Conservation (phyloP, 1,139 yeast species). For the Scheffersomyces cryptocercus region DNA sequence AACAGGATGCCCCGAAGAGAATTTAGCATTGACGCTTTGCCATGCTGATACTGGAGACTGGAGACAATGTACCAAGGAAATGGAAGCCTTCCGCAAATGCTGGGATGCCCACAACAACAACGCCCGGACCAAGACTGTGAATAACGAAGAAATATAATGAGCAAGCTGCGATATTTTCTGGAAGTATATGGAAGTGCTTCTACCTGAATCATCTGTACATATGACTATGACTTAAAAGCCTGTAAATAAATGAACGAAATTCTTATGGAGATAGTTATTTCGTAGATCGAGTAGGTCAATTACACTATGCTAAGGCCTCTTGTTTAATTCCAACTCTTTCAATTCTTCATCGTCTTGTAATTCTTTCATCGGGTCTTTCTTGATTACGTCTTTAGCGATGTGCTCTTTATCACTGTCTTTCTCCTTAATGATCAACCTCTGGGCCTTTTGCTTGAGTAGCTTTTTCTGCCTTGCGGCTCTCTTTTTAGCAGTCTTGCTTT, state of each 20-base stretch:
- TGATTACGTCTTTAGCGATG: no score
- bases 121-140: constrained; percentile 52
- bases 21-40: constrained; percentile 64
- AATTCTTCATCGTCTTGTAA: no score
- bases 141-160: constrained; percentile 13
- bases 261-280: not conserved
- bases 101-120: constrained; percentile 65
- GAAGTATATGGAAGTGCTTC: not conserved
- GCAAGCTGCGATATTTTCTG: not conserved
- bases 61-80: constrained; percentile 69
- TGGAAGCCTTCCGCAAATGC: constrained; percentile 67
- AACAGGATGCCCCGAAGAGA: constrained; percentile 76
- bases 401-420: no score
- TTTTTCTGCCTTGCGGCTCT: constrained; percentile 6
- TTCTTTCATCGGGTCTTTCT: no score
- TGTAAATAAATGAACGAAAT: not conserved
- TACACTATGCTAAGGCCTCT: no score
- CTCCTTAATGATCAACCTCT: not conserved
- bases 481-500: constrained; percentile 5
- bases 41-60: constrained; percentile 83
- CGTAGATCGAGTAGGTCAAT: not conserved
- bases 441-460: constrained; percentile 1
- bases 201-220: not conserved
- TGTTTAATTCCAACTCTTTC: no score
- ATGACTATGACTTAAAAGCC: not conserved